phyloP scores from a whole-genome alignment of 2,329 filamentous ascomycete species.

The Acarospora socialis region DNA sequence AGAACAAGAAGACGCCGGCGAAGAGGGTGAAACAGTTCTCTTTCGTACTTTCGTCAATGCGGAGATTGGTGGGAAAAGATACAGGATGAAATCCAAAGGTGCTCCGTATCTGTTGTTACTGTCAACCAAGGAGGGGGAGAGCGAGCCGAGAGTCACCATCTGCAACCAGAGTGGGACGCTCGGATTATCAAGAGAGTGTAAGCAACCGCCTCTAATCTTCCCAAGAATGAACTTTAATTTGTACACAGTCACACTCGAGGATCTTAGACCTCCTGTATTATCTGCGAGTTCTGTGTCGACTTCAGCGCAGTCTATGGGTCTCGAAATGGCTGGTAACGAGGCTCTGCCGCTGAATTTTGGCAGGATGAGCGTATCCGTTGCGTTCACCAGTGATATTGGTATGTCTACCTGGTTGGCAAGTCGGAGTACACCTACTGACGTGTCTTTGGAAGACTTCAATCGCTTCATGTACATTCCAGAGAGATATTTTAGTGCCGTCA shows the following conservation, averaged over 20 bases:
- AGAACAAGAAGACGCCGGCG: constrained; percentile 20
- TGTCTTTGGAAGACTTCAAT: constrained; percentile 13
- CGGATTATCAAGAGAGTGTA: constrained; percentile 19
- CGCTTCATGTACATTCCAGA: constrained; percentile 21
- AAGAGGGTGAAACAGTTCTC: constrained; percentile 20
- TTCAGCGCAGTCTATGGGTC: not conserved
- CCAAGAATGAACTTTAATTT: too few relatives aligned
- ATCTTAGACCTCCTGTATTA: constrained; percentile 15
- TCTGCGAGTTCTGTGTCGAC: constrained; percentile 7
- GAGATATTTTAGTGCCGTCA: constrained; percentile 21
- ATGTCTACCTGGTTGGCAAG: not conserved
- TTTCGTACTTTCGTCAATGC: constrained; percentile 22
- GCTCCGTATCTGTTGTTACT: constrained; percentile 22
- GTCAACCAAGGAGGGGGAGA: constrained; percentile 20
- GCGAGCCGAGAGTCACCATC: constrained; percentile 20
- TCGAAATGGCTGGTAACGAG: constrained; percentile 10
- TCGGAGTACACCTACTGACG: not conserved
- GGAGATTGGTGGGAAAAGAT: constrained; percentile 19
- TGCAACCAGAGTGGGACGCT: constrained; percentile 22
- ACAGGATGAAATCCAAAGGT: constrained; percentile 19
- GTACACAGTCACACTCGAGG: constrained; percentile 15
- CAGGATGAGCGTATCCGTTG: constrained; percentile 16
- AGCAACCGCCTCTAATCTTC: constrained; percentile 6
- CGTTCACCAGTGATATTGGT: constrained; percentile 17
- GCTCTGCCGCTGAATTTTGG: constrained; percentile 19